Evolutionary conservation across 2,329 filamentous ascomycete genomes (phyloP).

Genomic region (Pseudocercospora pini-densiflorae): DNA sequence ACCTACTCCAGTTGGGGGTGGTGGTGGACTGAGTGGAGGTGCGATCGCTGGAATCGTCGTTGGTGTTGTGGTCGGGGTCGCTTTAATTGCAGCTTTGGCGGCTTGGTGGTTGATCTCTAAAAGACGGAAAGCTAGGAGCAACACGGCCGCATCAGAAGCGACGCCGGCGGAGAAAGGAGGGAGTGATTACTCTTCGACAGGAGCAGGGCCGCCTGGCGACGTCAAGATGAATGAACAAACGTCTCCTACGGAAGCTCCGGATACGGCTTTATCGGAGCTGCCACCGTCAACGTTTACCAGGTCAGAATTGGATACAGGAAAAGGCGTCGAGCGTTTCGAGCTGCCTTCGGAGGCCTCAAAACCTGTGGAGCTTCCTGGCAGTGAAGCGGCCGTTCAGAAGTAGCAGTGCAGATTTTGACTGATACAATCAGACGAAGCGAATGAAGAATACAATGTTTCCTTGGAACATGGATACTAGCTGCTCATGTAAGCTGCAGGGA

Average conservation of each 20-base stretch:
- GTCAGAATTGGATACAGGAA: not conserved
- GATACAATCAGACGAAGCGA: too few relatives aligned
- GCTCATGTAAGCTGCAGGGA: not conserved
- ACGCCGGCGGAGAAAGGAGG: not conserved
- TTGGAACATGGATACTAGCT: not conserved
- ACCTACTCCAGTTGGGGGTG: slow-evolving; percentile 9
- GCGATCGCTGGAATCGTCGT: slow-evolving; percentile 13
- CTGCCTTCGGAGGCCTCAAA: not conserved
- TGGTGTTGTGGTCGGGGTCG: slow-evolving; percentile 10
- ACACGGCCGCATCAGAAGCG: not conserved
- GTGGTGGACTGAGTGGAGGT: slow-evolving; percentile 11
- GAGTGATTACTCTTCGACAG: not conserved
- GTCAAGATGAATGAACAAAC: not conserved
- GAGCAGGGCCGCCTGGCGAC: not conserved
- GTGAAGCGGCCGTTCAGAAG: slow-evolving; percentile 37
- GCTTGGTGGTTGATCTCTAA: slow-evolving; percentile 8
- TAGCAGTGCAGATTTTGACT: not conserved
- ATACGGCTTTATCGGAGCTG: slow-evolving; percentile 3
- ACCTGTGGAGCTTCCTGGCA: slow-evolving; percentile 6
- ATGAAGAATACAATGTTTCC: not conserved
- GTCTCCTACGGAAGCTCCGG: not conserved
- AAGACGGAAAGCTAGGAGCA: slow-evolving; percentile 4
- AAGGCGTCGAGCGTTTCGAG: not conserved
- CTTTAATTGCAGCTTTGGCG: slow-evolving; percentile 1
- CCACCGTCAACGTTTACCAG: not conserved